Percentiles rank a stretch among this genome's conserved stretches.
Conservation (phyloP, 1,284 basidiomycete genomes). For the Trametes polyzona region DNA sequence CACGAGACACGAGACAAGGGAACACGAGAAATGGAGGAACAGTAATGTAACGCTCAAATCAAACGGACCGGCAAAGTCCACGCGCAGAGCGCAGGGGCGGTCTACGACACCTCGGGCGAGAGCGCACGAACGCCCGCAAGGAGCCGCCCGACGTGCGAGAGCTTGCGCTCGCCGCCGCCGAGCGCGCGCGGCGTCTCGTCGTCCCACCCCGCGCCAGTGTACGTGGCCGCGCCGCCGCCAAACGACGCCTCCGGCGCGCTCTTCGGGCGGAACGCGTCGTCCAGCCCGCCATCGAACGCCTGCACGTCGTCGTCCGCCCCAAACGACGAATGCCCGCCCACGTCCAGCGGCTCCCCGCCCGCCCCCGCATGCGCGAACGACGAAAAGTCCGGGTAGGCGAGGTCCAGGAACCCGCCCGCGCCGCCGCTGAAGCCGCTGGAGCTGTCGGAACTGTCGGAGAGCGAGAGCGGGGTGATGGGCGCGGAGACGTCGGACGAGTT, state of each 20-base stretch:
- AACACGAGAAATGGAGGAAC: background rate
- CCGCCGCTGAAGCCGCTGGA: background rate
- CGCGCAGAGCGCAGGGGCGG: background rate
- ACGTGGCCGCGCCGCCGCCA: too few relatives aligned
- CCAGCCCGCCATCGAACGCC: conserved; percentile 1
- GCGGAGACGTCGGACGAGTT: conserved; percentile 22
- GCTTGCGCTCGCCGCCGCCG: conserved; percentile 1
- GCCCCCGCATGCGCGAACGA: background rate
- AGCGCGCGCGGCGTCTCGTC: conserved; percentile 15
- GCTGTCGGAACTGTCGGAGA: conserved; percentile 10
- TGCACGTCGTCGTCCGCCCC: conserved; percentile 2
- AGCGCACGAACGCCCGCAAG: background rate
- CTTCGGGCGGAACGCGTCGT: conserved; percentile 9
- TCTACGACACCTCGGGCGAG: background rate
- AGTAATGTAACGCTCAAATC: background rate
- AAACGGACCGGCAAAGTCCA: background rate
- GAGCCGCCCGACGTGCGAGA: conserved; percentile 7
- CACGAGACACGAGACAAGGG: too few relatives aligned
- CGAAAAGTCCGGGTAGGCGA: conserved; percentile 14
- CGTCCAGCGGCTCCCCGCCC: too few relatives aligned
- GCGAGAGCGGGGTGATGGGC: conserved; percentile 28
- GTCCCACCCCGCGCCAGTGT: conserved; percentile 4
- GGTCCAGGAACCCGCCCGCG: background rate
- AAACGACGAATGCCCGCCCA: conserved; percentile 4
- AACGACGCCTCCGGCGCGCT: conserved; percentile 3